phyloP scores from a whole-genome alignment of 306 rosid species.

The Lathyrus sativus region DNA sequence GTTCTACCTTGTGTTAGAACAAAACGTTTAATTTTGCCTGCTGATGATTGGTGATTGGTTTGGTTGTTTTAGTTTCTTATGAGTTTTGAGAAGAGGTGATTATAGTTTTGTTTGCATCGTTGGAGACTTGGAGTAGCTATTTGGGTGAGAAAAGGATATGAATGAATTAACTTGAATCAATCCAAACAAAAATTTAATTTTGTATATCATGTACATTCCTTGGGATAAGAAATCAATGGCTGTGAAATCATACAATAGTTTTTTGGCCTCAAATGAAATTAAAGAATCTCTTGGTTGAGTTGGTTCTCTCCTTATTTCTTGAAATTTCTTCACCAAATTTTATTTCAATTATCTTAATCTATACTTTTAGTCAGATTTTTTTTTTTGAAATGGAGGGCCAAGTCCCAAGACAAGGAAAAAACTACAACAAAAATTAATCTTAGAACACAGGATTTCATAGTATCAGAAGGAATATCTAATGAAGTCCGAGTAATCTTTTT shows the following conservation, averaged over 20 bases:
- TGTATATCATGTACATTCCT: neutral
- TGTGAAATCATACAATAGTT: neutral
- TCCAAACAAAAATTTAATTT: neutral
- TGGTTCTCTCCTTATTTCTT: too few relatives aligned
- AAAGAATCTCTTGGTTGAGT: neutral
- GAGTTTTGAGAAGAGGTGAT: slow-evolving; percentile 25
- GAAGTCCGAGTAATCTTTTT: too few relatives aligned
- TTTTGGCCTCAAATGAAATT: neutral
- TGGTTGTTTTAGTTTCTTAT: slow-evolving; percentile 46
- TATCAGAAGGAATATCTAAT: too few relatives aligned
- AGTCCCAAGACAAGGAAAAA: too few relatives aligned
- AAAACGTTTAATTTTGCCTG: slow-evolving; percentile 62
- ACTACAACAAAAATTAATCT: too few relatives aligned
- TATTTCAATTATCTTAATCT: too few relatives aligned
- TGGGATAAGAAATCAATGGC: slow-evolving; percentile 47
- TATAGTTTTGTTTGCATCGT: slow-evolving; percentile 38
- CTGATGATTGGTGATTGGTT: slow-evolving; percentile 47
- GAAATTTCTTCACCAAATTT: too few relatives aligned
- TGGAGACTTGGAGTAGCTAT: too few relatives aligned
- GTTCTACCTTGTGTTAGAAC: slow-evolving; percentile 66
- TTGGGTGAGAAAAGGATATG: slow-evolving; percentile 38
- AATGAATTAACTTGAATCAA: slow-evolving; percentile 4
- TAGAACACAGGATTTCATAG: too few relatives aligned
- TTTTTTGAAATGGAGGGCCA: too few relatives aligned
- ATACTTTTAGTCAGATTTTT: too few relatives aligned